A percentile compares a stretch with the other conserved stretches of the same genome.
Evolutionary conservation across 1,284 basidiomycete genomes (phyloP).

Genomic region (Dichomitus squalens): DNA sequence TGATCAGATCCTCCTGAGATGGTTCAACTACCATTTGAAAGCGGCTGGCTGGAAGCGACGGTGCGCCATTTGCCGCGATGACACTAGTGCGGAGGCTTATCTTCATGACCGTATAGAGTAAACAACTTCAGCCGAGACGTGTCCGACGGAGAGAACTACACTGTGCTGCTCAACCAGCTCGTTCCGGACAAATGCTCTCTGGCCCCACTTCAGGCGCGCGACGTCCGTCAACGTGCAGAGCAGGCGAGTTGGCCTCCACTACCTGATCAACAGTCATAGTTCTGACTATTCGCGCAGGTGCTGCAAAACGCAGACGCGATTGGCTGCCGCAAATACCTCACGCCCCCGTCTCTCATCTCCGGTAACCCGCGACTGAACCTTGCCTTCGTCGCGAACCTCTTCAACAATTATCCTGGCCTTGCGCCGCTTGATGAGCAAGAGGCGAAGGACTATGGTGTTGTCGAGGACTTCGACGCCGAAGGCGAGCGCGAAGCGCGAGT

Average conservation of each 20-base stretch:
- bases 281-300: conserved; percentile 45
- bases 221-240: conserved; percentile 85
- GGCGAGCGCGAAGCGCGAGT: conserved; percentile 97
- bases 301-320: conserved; percentile 93
- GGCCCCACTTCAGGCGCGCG: conserved; percentile 86
- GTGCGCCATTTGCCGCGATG: conserved; percentile 40
- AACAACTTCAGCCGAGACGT: conserved; percentile 98
- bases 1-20: conserved; percentile 94
- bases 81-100: background rate
- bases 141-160: conserved; percentile 96
- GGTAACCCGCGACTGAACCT: conserved; percentile 99
- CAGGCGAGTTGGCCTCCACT: conserved; percentile 46
- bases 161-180: conserved; percentile 92
- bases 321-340: conserved; percentile 95
- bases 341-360: conserved; percentile 86
- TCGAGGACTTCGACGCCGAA: conserved; percentile 99
- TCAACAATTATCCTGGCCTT: conserved; percentile 96
- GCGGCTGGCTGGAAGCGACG: conserved; percentile 89
- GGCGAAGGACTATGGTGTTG: conserved; percentile 78
- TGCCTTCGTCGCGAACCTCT: conserved; percentile 97
- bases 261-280: background rate
- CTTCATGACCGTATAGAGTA: conserved; percentile 57
- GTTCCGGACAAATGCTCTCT: conserved; percentile 93
- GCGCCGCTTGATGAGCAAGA: conserved; percentile 92
- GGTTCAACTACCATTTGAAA: conserved; percentile 99